Evolutionary conservation across 768 basidiomycete genomes (phyloP), one percentile per base, ranked within the genome.

Genomic region (Boletus pseudo-olivaceus): DNA sequence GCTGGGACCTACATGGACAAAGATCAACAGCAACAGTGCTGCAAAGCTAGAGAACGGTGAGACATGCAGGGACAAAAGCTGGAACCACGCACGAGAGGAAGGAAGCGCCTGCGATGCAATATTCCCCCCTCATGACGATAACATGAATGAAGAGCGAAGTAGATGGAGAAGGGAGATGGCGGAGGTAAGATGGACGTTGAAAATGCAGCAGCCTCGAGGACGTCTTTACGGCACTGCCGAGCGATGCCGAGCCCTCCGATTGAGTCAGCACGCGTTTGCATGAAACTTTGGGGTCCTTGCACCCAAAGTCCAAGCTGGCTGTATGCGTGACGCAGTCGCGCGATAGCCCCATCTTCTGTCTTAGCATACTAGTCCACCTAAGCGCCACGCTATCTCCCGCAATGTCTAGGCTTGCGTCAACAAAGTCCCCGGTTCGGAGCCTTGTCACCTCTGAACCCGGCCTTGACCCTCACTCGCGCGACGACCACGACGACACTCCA

Each of bases 91-190:
- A 88, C 90, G 89, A 84, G 49, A 92, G 75, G 53, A 90, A 61
- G 46, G 89, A 82, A 47, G 85, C 88, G 59, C 82, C 70, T 52
- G 85, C 83, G 41, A 92, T 80, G 69, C 87, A 91, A 56, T 88
- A 61, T 79, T 90, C 88, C 30, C 90, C 90, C 54, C 79, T 85
- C 82, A 91, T 83, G 49, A 49, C 42, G 49, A 60, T 58, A 55
- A 53, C 61, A 59, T 56, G 53, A 54, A 67, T 54, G 54, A 60
- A 56, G 53, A 54, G 51, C 45, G 41, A 49, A 49, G 57, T 37
- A 61, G 60, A 55, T 51, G 43, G 49, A 52, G 51, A 54, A 55
- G 61, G 38, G 59, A 55, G 57, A 51, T 66, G 39, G 23, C 37
- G 49, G 44, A 34, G 37, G 57, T 47, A 39, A 45, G 44, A 47